Conservation (phyloP, 257 asterid species). For the Gynochthodes officinalis region DNA sequence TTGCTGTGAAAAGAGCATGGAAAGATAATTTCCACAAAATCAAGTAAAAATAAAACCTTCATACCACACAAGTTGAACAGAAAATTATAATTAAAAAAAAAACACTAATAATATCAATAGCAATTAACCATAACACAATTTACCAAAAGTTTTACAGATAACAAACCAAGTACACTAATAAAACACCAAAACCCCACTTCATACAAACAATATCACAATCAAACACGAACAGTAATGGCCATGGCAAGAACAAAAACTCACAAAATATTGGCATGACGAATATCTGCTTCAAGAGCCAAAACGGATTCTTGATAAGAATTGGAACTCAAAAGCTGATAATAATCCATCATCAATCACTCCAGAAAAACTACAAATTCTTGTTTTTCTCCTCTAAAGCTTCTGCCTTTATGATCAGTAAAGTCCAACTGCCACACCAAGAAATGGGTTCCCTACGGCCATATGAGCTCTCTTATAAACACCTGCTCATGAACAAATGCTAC, state of each 20-base stretch:
- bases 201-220: not conserved
- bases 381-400: not conserved
- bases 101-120: not conserved
- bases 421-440: not conserved
- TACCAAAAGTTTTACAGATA: not conserved
- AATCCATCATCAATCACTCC: slow-evolving; percentile 32
- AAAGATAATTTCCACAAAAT: not conserved
- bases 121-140: not conserved
- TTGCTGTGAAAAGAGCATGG: not conserved
- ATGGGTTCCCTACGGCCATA: too few species aligned
- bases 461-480: too few species aligned
- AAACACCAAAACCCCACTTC: not conserved
- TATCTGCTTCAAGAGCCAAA: slow-evolving; percentile 45
- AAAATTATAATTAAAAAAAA: not conserved
- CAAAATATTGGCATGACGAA: slow-evolving; percentile 58
- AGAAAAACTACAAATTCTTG: not conserved
- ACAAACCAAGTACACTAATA: not conserved
- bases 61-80: not conserved
- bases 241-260: slow-evolving; percentile 26
- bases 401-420: not conserved
- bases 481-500: not conserved
- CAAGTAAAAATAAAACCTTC: not conserved
- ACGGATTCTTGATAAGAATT: slow-evolving; percentile 48
- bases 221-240: not conserved
- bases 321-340: slow-evolving; percentile 36